A percentile compares a stretch with the other conserved stretches of the same genome.
Conservation (phyloP, 495 filamentous ascomycete species). For the Penicillium turbatum region DNA sequence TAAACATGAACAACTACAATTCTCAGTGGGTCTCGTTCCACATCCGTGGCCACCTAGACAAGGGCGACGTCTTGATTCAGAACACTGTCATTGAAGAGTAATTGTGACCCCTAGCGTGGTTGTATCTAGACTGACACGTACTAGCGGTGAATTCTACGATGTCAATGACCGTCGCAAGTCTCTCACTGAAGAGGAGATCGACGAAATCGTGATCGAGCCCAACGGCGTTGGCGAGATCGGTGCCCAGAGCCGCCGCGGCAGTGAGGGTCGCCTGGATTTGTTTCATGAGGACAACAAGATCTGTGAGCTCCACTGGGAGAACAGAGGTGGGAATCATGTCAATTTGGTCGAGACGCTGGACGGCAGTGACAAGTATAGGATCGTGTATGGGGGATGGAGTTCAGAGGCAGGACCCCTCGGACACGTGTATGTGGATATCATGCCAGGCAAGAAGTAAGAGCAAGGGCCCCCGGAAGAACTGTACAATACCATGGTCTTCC, state of each 20-base stretch:
- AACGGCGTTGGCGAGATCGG: conserved; percentile 36
- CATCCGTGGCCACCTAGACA: conserved; percentile 34
- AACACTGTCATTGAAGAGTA: conserved; percentile 36
- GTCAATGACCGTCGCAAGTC: conserved; percentile 23
- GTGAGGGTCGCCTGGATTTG: conserved; percentile 37
- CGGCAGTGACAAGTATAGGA: conserved; percentile 26
- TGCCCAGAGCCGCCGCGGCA: conserved; percentile 34
- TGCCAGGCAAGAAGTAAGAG: conserved; percentile 19
- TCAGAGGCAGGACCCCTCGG: conserved; percentile 33
- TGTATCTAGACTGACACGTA: conserved; percentile 7
- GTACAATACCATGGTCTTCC: too few relatives aligned
- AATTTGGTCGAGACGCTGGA: conserved; percentile 36
- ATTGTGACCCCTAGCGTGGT: not conserved
- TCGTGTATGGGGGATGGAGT: conserved; percentile 39
- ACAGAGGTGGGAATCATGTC: conserved; percentile 21
- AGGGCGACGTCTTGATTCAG: conserved; percentile 29
- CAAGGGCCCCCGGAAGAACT: too few relatives aligned
- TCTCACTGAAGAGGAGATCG: conserved; percentile 36
- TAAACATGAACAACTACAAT: conserved; percentile 24
- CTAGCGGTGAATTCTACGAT: conserved; percentile 34
- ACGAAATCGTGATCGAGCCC: conserved; percentile 31
- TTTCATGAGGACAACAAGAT: conserved; percentile 38
- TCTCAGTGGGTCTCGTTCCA: conserved; percentile 39
- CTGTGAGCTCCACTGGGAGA: conserved; percentile 42
- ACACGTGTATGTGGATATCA: conserved; percentile 37